Percentiles rank a stretch among this genome's conserved stretches.
Conservation (phyloP, 192 early-diverging fungal species). For the Coemansia sp. region DNA sequence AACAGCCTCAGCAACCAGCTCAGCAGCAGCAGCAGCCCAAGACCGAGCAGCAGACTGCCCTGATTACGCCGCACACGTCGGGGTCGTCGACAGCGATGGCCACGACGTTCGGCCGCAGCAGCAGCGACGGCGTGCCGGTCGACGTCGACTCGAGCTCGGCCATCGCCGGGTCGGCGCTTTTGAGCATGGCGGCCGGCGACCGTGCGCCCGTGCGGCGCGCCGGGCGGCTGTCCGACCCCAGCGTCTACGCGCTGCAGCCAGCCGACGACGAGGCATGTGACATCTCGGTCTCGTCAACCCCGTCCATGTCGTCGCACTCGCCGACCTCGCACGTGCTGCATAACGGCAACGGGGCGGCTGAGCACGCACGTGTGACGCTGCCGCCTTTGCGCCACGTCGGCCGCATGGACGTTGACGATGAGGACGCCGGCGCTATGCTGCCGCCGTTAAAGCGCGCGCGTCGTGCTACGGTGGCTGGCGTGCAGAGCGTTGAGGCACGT, state of each 20-base stretch:
- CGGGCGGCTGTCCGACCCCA: slow-evolving; percentile 41
- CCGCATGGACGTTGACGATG: slow-evolving; percentile 16
- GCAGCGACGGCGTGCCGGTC: slow-evolving; percentile 1
- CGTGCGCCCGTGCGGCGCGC: slow-evolving; percentile 19
- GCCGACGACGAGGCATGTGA: slow-evolving; percentile 41
- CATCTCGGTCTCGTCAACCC: slow-evolving; percentile 49
- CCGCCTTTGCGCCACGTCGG: slow-evolving; percentile 2
- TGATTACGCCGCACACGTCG: slow-evolving; percentile 9
- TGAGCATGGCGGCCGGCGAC: slow-evolving; percentile 50
- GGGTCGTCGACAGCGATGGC: neutral
- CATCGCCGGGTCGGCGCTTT: slow-evolving; percentile 49
- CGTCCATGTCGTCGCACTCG: slow-evolving; percentile 21
- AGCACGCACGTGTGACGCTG: neutral
- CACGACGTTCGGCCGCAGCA: slow-evolving; percentile 4
- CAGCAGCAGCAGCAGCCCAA: slow-evolving; percentile 6
- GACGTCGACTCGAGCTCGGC: slow-evolving; percentile 45
- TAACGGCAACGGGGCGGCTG: neutral
- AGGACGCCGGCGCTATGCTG: neutral
- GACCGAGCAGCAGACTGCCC: neutral
- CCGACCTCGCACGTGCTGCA: slow-evolving; percentile 1
- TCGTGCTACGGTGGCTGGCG: slow-evolving; percentile 34
- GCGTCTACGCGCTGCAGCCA: slow-evolving; percentile 27
- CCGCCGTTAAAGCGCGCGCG: slow-evolving; percentile 25
- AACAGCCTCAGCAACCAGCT: slow-evolving; percentile 2
- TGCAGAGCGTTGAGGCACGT: slow-evolving; percentile 14